phyloP scores from a whole-genome alignment of 805 yeast genomes.

The Starmerella riodocensis region DNA sequence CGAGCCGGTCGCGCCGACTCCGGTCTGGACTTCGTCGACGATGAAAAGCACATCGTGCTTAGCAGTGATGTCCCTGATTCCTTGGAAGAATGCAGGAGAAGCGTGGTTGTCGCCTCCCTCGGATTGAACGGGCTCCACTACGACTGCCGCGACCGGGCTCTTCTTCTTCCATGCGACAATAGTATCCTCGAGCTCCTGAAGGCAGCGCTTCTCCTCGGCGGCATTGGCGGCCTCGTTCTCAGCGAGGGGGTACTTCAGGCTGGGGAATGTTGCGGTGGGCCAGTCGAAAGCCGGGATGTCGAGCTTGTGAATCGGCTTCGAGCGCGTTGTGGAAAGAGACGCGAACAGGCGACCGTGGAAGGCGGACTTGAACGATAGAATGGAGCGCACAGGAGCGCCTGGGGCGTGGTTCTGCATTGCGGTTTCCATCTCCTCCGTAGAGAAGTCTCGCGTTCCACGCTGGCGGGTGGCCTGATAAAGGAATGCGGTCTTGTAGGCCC shows the following conservation, averaged over 20 bases:
- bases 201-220: conserved; percentile 69
- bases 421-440: conserved; percentile 53
- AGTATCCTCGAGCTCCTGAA: conserved; percentile 58
- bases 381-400: conserved; percentile 77
- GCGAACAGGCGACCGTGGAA: conserved; percentile 96
- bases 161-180: conserved; percentile 48
- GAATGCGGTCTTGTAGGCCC: conserved; percentile 81
- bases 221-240: conserved; percentile 49
- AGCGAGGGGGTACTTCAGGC: conserved; percentile 72
- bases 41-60: conserved; percentile 59
- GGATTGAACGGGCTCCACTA: conserved; percentile 83
- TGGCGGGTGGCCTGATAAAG: conserved; percentile 58
- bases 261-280: conserved; percentile 93
- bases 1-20: conserved; percentile 75
- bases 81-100: conserved; percentile 64
- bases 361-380: conserved; percentile 72
- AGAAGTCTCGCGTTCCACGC: conserved; percentile 55
- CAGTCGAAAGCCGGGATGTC: conserved; percentile 81
- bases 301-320: conserved; percentile 89
- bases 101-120: conserved; percentile 92
- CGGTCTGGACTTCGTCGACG: conserved; percentile 82
- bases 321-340: conserved; percentile 77
- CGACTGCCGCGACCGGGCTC: conserved; percentile 72
- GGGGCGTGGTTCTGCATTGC: conserved; percentile 77
- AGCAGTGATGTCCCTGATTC: conserved; percentile 60